These are phyloP conservation scores for Penicillium sp. DNA, from an alignment of 2,329 filamentous ascomycete genomes.

Conservation along the genomic window DNA sequence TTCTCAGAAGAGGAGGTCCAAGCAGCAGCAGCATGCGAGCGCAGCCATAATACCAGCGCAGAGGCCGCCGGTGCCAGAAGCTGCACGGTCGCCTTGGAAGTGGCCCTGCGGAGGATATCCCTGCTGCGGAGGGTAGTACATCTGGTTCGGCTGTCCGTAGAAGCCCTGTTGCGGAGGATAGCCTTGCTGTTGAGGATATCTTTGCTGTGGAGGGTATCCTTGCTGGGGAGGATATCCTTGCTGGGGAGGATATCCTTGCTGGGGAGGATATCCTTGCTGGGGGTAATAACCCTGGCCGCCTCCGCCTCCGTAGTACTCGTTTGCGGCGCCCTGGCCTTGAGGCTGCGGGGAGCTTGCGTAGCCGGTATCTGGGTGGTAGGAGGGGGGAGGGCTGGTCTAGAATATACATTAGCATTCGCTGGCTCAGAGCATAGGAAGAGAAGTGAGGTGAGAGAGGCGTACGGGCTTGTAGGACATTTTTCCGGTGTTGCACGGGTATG, in stretches of 20 bases:
- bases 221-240: constrained; percentile 18
- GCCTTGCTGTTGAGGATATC: constrained; percentile 30
- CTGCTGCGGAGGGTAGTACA: constrained; percentile 40
- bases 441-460: constrained; percentile 9
- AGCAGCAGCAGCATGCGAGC: constrained; percentile 51
- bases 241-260: constrained; percentile 6
- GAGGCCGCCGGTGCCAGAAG: constrained; percentile 37
- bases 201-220: constrained; percentile 21
- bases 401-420: background rate
- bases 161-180: constrained; percentile 21
- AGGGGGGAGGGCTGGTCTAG: constrained; percentile 37
- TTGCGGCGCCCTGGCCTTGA: constrained; percentile 29
- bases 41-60: constrained; percentile 50
- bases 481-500: constrained; percentile 1
- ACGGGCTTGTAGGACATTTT: constrained; percentile 37
- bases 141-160: constrained; percentile 15
- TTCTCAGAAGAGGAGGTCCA: constrained; percentile 46
- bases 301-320: constrained; percentile 34
- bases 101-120: constrained; percentile 31
- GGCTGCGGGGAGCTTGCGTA: constrained; percentile 26
- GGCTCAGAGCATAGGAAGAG: background rate
- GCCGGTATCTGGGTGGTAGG: constrained; percentile 37
- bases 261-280: no score
- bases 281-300: constrained; percentile 24
- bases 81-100: constrained; percentile 31